Conservation (phyloP, 306 rosid genomes). For the Psophocarpus tetragonolobus region DNA sequence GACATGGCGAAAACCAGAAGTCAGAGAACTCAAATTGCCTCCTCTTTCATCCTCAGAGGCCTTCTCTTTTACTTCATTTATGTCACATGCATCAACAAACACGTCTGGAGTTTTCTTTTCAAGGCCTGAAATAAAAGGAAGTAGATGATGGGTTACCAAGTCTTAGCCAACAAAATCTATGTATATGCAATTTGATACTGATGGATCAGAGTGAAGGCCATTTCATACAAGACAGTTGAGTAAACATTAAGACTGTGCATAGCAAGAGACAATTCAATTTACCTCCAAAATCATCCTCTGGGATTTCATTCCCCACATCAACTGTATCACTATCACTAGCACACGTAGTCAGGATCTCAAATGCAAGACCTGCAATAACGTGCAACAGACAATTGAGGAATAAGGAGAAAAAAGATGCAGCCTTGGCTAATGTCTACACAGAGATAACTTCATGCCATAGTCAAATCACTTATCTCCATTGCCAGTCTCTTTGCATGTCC, state of each 20-base stretch:
- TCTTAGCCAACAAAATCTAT: constrained; percentile 16
- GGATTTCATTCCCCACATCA: constrained; percentile 34
- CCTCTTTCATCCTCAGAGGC: constrained; percentile 42
- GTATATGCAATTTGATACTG: not conserved
- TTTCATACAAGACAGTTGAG: not conserved
- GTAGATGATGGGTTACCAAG: constrained; percentile 19
- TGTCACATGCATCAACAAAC: constrained; percentile 36
- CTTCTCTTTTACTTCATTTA: constrained; percentile 45
- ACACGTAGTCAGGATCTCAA: constrained; percentile 17
- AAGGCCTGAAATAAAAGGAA: constrained; percentile 44
- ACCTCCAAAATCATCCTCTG: constrained; percentile 39
- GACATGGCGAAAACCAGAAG: constrained; percentile 35
- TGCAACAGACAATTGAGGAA: constrained; percentile 1
- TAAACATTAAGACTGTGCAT: not conserved
- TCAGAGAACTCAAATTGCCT: constrained; percentile 37
- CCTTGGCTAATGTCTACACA: not conserved
- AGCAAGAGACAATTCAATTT: constrained; percentile 13
- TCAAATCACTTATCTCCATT: not conserved
- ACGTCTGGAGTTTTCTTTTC: constrained; percentile 45
- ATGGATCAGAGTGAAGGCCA: not conserved
- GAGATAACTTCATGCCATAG: not conserved
- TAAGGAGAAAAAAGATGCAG: not conserved
- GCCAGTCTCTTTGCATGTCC: not conserved
- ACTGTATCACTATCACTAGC: not conserved
- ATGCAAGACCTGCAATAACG: constrained; percentile 33